Conservation (phyloP, 1,139 yeast species). For the Scheffersomyces illinoinensis region DNA sequence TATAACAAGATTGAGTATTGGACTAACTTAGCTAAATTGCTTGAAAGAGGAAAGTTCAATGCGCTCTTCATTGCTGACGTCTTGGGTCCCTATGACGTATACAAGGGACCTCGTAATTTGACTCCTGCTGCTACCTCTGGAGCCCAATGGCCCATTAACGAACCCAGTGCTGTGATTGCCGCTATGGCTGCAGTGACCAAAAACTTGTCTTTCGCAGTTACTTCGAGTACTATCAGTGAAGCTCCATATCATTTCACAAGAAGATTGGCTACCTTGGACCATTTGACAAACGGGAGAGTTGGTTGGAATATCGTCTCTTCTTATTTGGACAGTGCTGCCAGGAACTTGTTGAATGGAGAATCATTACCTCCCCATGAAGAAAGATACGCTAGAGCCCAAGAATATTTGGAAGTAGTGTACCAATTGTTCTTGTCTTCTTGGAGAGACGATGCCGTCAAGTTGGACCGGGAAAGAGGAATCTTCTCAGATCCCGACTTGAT, state of each 20-base stretch:
- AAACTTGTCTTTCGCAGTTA: conserved; percentile 40
- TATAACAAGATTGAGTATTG: conserved; percentile 45
- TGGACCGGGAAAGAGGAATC: conserved; percentile 24
- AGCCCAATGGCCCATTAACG: conserved; percentile 44
- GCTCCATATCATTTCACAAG: conserved; percentile 47
- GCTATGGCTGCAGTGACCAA: conserved; percentile 45
- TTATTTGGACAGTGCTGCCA: conserved; percentile 40
- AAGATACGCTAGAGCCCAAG: conserved; percentile 44
- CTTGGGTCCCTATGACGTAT: conserved; percentile 45
- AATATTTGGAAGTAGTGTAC: conserved; percentile 41
- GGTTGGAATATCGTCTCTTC: conserved; percentile 49
- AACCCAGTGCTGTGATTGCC: conserved; percentile 41
- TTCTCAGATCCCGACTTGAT: conserved; percentile 41
- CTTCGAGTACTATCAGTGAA: conserved; percentile 46
- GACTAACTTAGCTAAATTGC: conserved; percentile 43
- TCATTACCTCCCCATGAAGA: conserved; percentile 39
- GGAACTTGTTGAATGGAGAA: conserved; percentile 36
- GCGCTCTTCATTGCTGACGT: conserved; percentile 50
- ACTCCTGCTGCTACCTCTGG: conserved; percentile 40
- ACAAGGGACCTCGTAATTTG: conserved; percentile 37
- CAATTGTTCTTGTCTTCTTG: conserved; percentile 43
- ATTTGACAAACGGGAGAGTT: conserved; percentile 44
- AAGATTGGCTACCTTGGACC: conserved; percentile 43
- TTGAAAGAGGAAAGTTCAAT: conserved; percentile 48
- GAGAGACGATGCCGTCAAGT: conserved; percentile 47